Evolutionary conservation across 345 rosid species (phyloP).

Genomic region (Gossypium ekmanianum): DNA sequence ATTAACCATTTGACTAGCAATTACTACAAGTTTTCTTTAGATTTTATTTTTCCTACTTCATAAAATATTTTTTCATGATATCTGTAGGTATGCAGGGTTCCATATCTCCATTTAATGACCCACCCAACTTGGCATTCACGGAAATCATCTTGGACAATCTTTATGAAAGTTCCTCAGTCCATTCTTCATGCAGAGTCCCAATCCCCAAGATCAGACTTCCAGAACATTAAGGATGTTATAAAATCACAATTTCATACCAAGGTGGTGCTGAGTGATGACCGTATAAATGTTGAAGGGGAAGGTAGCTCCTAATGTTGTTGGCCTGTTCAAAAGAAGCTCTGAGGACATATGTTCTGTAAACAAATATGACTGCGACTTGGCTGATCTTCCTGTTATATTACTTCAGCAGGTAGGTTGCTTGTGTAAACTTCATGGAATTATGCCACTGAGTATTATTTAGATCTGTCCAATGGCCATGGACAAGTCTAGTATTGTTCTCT

Average conservation of each 20-base stretch:
- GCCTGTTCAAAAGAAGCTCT: constrained; percentile 62
- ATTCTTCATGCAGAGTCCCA: constrained; percentile 49
- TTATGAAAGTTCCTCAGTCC: constrained; percentile 71
- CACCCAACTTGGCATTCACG: constrained; percentile 96
- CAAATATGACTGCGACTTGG: constrained; percentile 76
- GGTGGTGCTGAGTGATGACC: constrained; percentile 68
- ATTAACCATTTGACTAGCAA: constrained; percentile 14
- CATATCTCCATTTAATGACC: constrained; percentile 80
- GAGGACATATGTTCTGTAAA: constrained; percentile 58
- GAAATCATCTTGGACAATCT: constrained; percentile 88
- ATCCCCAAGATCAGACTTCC: constrained; percentile 30
- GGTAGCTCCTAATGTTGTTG: constrained; percentile 83
- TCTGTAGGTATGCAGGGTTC: constrained; percentile 64
- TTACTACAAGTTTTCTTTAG: neutral
- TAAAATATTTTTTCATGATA: neutral
- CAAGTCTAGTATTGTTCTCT: neutral
- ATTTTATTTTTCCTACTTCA: neutral
- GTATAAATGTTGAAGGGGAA: constrained; percentile 77
- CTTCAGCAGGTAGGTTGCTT: constrained; percentile 72
- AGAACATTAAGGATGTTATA: constrained; percentile 35
- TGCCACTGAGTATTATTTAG: neutral
- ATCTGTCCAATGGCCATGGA: neutral
- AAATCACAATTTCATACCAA: constrained; percentile 82
- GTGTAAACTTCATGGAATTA: neutral
- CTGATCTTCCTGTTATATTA: constrained; percentile 70